Base-by-base conservation (phyloP, 805 yeast genomes). In the Wickerhamia fluorescens region DNA sequence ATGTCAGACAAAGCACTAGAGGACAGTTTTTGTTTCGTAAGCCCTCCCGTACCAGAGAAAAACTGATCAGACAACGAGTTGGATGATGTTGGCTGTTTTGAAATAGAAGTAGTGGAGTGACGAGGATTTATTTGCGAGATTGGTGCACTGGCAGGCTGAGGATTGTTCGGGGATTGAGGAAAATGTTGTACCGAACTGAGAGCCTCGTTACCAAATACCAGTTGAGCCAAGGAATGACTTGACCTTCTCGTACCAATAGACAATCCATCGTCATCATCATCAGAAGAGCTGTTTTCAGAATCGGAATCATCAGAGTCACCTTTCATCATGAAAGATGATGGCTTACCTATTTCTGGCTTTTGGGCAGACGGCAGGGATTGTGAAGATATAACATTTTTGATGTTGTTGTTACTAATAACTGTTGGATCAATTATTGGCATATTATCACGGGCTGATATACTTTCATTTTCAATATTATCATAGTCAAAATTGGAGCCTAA, bases 181-280 rank as follows among this genome's bases (percentile, higher is more conserved):
- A 33, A 47, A 25, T 52, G 54, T 15, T 34, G 36, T 11, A 37
- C 37, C 6, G 17, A 37, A 7, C 35, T 28, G 40, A 46, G 23
- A 7, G 15, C 24, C 5, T 15, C 26, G 19, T 37, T 41, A 14
- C 51, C 51, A 42, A 61, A 59, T 16, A 58, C 57, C 51, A 50
- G 66, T 32, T 63, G 66, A 9, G 68, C 68, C 31, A 63, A 46
- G 17, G 65, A 54, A 36, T 61, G 68, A 44, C 66, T 59, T 8
- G 67, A 60, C 24, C 49, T 45, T 31, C 61, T 44, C 3, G 68
- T 53, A 4, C 52, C 53, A 19, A 63, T 62, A 3, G 63, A 56
- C 25, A 63, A 49, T 3, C 45, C 61, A 17, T 54, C 66, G 10
- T 45, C 51, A 7, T 40, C 42, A 14, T 44, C 46, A 10, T 53